Evolutionary conservation across 192 early-diverging fungal species (phyloP), one percentile per base, ranked within the genome.

Genomic region (Coemansia sp.): DNA sequence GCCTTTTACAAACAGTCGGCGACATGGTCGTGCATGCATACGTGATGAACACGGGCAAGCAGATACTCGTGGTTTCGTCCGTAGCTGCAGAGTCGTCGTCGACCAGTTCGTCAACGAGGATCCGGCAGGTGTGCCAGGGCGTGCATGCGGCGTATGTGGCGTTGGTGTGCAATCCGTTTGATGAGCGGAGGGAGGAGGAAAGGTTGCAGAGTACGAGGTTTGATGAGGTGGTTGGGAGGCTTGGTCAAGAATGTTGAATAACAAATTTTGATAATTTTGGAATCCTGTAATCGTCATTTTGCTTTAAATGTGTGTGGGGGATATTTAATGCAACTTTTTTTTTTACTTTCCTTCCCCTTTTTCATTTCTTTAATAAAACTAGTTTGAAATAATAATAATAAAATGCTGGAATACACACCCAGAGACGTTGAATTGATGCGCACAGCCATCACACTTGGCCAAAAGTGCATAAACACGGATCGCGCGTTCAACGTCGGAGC

Each of bases 401-500:
- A 38, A 38, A 38, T 38, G 35, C 9, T 3, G 8, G 35, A 5
- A 5, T 19, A 23, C 16, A 59, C 64, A 0, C 23, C 22, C 10
- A 25, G 51, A 23, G 68, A 96, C 73, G 56, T 81, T 1, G 62
- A 81, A 29, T 84, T 84, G 44, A 95, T 99, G 92, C 67, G 67
- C 14, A 42, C 82, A 42, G 93, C 95, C 14, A 91, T 99, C 32
- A 85, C 70, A 5, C 73, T 90, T 67, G 93, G 90, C 1, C 67
- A 85, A 19, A 68, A 82, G 42, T 95, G 91, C 11, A 66, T 73
- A 0, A 89, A 87, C 11, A 85, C 90, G 5, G 70, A 81, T 9
- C 83, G 86, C 4, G 95, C 94, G 1, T 99, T 94, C 69, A 94
- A 91, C 60, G 97, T 99, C 9, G 97, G 97, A 4, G 95, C 97